Evolutionary conservation across 164 flowering plant genomes (phyloP), one percentile per base, ranked within the genome.

Genomic region (Vitis labrusca): DNA sequence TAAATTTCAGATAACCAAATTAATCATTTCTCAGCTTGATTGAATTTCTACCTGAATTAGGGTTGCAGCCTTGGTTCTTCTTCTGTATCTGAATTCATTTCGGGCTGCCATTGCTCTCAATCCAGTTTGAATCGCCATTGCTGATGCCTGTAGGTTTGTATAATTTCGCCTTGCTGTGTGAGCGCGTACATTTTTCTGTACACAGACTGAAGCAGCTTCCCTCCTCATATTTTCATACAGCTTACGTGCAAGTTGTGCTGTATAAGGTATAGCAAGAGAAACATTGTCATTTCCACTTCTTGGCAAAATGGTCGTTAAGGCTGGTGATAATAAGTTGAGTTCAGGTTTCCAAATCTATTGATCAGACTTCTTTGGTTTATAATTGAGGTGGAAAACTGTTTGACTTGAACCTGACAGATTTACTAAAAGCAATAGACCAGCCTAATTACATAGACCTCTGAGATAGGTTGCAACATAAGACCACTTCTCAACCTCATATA

Each of bases 41-140:
- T 4, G 48, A 55, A 49, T 14, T 44, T 52, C 9, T 78, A 86
- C 95, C 93, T 92, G 95, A 73, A 90, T 64, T 44, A 72, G 79
- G 50, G 64, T 80, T 71, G 97, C 84, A 58, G 92, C 97, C 76
- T 85, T 86, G 52, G 86, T 87, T 81, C 77, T 80, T 76, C 85
- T 86, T 78, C 85, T 86, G 77, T 70, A 69, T 67, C 88, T 83
- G 59, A 56, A 84, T 68, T 87, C 91, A 73, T 88, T 81, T 44
- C 86, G 80, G 17, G 95, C 95, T 27, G 88, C 90, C 90, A 86
- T 83, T 67, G 88, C 86, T 64, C 92, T 78, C 71, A 85, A 49
- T 5, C 92, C 91, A 69, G 90, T 85, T 80, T 92, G 97, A 68
- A 90, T 83, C 44, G 75, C 79, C 61, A 84, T 70, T 64, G 91